Conservation (phyloP, 2,329 filamentous ascomycete genomes). For the Cadophora luteo-olivacea region DNA sequence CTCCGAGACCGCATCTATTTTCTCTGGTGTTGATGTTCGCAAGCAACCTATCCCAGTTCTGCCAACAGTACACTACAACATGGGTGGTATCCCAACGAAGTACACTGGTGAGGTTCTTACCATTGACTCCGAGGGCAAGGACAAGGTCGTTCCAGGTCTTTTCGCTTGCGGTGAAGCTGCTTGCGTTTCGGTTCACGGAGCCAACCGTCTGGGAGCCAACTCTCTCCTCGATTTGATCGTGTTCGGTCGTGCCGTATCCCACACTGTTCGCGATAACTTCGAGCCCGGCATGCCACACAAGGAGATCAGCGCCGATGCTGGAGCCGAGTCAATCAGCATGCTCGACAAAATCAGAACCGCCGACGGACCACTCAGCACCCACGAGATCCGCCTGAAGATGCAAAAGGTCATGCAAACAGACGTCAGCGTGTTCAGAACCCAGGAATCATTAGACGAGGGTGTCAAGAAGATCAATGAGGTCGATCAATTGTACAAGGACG, state of each 20-base stretch:
- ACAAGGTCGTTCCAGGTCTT: slow-evolving; percentile 92
- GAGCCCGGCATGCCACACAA: slow-evolving; percentile 81
- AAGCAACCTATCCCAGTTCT: slow-evolving; percentile 97
- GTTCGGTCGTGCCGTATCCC: slow-evolving; percentile 89
- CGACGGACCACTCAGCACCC: slow-evolving; percentile 83
- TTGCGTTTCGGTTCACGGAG: slow-evolving; percentile 97
- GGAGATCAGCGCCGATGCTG: slow-evolving; percentile 83
- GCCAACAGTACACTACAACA: slow-evolving; percentile 99
- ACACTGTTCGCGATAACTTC: slow-evolving; percentile 96
- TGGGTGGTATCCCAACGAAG: slow-evolving; percentile 97
- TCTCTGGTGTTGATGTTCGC: slow-evolving; percentile 93
- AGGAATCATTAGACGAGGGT: slow-evolving; percentile 92
- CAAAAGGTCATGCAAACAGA: slow-evolving; percentile 99
- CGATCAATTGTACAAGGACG: slow-evolving; percentile 78
- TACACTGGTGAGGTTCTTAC: slow-evolving; percentile 97
- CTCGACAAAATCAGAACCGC: slow-evolving; percentile 87
- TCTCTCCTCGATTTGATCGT: slow-evolving; percentile 97
- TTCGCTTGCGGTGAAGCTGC: slow-evolving; percentile 97
- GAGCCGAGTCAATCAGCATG: slow-evolving; percentile 83
- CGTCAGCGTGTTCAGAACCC: slow-evolving; percentile 88
- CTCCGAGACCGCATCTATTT: slow-evolving; percentile 97
- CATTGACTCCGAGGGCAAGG: slow-evolving; percentile 82
- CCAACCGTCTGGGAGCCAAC: slow-evolving; percentile 97
- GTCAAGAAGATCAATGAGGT: slow-evolving; percentile 86
- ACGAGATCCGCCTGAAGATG: slow-evolving; percentile 89